phyloP scores from a whole-genome alignment of 2,329 filamentous ascomycete genomes.

The Pyrenophora graminea region DNA sequence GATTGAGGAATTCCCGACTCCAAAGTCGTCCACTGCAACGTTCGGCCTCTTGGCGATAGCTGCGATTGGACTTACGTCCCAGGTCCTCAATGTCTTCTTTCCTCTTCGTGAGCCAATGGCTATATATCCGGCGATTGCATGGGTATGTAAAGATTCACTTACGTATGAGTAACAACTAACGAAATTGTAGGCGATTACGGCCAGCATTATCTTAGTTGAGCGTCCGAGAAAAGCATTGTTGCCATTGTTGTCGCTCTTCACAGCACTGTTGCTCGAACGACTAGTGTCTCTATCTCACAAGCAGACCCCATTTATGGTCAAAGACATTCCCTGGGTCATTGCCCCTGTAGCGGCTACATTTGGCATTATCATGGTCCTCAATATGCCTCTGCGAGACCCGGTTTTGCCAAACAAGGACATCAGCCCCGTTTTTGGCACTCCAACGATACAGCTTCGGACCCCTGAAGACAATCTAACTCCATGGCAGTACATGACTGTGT shows the following conservation, averaged over 20 bases:
- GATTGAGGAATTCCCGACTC: slow-evolving; percentile 34
- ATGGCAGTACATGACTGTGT: slow-evolving; percentile 84
- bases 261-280: slow-evolving; percentile 42
- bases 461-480: slow-evolving; percentile 80
- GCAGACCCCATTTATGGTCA: slow-evolving; percentile 25
- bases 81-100: slow-evolving; percentile 32
- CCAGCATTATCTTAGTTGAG: slow-evolving; percentile 44
- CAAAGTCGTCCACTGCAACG: slow-evolving; percentile 33
- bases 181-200: slow-evolving; percentile 39
- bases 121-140: slow-evolving; percentile 38
- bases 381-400: slow-evolving; percentile 72
- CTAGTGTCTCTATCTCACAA: slow-evolving; percentile 37
- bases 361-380: slow-evolving; percentile 60
- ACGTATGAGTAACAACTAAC: slow-evolving; percentile 10
- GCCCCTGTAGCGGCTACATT: slow-evolving; percentile 50
- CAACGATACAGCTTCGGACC: slow-evolving; percentile 65
- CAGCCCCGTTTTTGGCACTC: slow-evolving; percentile 59
- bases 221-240: slow-evolving; percentile 50
- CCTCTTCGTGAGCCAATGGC: slow-evolving; percentile 21
- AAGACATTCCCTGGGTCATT: slow-evolving; percentile 41
- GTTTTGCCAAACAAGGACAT: slow-evolving; percentile 60
- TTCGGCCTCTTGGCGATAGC: slow-evolving; percentile 33
- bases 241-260: slow-evolving; percentile 46
- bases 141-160: slow-evolving; percentile 29
- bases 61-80: slow-evolving; percentile 31